Evolutionary conservation across 2,329 filamentous ascomycete species (phyloP), one percentile per base, ranked within the genome.

Genomic region (Talaromyces albobiverticillius): DNA sequence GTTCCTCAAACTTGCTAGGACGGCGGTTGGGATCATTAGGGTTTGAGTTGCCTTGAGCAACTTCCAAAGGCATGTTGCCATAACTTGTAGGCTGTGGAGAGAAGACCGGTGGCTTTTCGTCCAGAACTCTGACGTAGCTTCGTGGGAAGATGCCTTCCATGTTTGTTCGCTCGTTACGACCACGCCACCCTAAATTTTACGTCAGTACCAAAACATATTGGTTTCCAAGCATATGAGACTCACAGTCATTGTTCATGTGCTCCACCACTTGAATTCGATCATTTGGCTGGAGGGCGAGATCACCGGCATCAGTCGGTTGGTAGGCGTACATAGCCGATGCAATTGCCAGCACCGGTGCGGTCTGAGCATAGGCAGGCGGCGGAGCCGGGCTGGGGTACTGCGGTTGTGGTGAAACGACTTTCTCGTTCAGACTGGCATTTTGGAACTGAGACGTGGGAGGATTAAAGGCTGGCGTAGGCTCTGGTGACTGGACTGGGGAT

Each of bases 241-340:
- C 74, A 77, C 93, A 97, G 73, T 97, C 92, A 59, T 86, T 84
- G 74, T 97, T 97, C 87, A 96, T 94, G 77, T 95, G 92, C 74
- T 96, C 90, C 61, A 85, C 83, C 20, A 97, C 88, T 56, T 84
- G 82, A 62, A 97, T 80, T 60, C 81, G 79, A 75, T 97, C 93
- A 67, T 92, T 87, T 58, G 87, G 85, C 67, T 90, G 84, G 56
- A 97, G 84, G 2, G 83, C 84, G 59, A 95, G 79, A 69, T 97
- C 93, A 56, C 90, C 90, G 3, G 85, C 81, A 68, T 96, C 92
- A 38, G 87, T 80, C 8, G 87, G 89, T 31, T 80, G 81, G 77
- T 96, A 97, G 58, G 82, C 82, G 77, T 96, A 97, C 46, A 96
- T 79, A 6, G 92, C 92, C 22, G 84, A 84, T 23, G 90, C 91